Evolutionary conservation across 1,139 yeast species (phyloP).

Genomic region (Candida tropicalis): DNA sequence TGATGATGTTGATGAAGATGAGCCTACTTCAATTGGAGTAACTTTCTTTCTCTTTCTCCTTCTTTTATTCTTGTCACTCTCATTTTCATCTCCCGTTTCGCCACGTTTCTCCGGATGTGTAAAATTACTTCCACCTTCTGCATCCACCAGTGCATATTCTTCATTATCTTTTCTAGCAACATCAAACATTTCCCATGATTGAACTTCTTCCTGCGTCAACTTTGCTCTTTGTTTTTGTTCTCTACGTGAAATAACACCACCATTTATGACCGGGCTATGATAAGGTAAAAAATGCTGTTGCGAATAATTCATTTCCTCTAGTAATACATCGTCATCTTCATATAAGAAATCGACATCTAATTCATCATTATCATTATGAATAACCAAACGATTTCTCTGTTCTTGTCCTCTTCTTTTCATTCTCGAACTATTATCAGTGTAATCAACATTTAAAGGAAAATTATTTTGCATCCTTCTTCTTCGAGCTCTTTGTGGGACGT

Average conservation of each 20-base stretch:
- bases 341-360: slow-evolving; percentile 40
- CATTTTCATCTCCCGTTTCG: neutral
- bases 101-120: slow-evolving; percentile 1
- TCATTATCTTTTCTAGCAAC: slow-evolving; percentile 23
- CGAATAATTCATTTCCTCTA: slow-evolving; percentile 8
- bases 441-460: neutral
- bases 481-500: slow-evolving; percentile 13
- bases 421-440: neutral
- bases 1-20: slow-evolving; percentile 5
- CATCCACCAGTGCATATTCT: neutral
- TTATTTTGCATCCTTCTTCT: slow-evolving; percentile 1
- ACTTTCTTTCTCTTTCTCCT: slow-evolving; percentile 30
- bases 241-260: slow-evolving; percentile 42
- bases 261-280: slow-evolving; percentile 32
- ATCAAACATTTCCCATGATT: slow-evolving; percentile 46
- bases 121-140: neutral
- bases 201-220: slow-evolving; percentile 38
- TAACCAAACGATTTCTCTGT: slow-evolving; percentile 19
- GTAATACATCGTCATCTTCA: slow-evolving; percentile 17
- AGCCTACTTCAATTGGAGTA: slow-evolving; percentile 16
- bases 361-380: slow-evolving; percentile 37
- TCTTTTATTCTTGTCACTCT: slow-evolving; percentile 6
- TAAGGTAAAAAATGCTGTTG: neutral
- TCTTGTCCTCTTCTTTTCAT: neutral
- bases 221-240: slow-evolving; percentile 34